These are phyloP conservation scores for Colletotrichum sp. DNA, from an alignment of 2,329 filamentous ascomycete genomes.

Conservation along the genomic window DNA sequence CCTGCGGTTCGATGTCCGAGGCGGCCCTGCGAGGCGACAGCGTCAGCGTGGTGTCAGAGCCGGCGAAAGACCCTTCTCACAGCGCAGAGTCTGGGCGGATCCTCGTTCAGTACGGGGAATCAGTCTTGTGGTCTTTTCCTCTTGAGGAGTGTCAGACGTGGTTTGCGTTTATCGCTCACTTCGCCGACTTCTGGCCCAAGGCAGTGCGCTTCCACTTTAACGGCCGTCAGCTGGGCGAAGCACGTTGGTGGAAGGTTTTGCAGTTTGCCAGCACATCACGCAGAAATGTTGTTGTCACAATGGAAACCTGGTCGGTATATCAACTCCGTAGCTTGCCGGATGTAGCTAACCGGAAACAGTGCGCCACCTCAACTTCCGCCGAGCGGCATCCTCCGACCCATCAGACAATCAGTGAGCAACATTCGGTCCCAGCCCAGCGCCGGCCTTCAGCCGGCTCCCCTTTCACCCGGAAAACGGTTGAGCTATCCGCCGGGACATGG, in stretches of 20 bases:
- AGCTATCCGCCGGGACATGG: constrained; percentile 2
- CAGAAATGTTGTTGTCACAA: constrained; percentile 25
- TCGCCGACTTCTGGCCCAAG: constrained; percentile 47
- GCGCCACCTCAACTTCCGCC: constrained; percentile 12
- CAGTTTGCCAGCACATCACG: constrained; percentile 26
- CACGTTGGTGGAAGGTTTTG: constrained; percentile 35
- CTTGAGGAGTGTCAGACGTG: constrained; percentile 46
- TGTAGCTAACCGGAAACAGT: background rate
- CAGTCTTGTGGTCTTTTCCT: constrained; percentile 42
- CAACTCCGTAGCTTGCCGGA: background rate
- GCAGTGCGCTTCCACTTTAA: constrained; percentile 40
- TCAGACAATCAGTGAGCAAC: background rate
- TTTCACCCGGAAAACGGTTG: background rate
- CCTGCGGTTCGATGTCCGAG: constrained; percentile 43
- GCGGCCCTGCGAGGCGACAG: constrained; percentile 35
- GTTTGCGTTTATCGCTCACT: constrained; percentile 48
- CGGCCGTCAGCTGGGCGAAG: constrained; percentile 29
- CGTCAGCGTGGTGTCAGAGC: constrained; percentile 34
- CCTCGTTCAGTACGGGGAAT: constrained; percentile 37
- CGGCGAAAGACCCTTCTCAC: constrained; percentile 25
- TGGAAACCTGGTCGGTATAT: constrained; percentile 15
- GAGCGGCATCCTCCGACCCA: constrained; percentile 2
- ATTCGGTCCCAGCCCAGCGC: background rate
- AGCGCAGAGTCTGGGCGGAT: constrained; percentile 28
- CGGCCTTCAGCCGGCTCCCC: background rate